Base-by-base conservation (phyloP, 805 yeast species). In the Kluyveromyces starmeri region DNA sequence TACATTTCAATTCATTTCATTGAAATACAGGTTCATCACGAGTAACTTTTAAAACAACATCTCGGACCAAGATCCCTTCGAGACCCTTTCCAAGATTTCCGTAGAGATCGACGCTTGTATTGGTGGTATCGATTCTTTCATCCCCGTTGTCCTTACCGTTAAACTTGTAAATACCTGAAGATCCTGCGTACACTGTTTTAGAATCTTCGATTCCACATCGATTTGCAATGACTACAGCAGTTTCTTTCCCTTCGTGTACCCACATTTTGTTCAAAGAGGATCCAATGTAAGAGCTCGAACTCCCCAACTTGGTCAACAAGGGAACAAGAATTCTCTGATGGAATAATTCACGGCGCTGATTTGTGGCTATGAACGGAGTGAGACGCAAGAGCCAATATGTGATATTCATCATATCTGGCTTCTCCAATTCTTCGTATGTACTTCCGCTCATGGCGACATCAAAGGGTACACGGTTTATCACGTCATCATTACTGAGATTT, bases 301-400 rank as follows among this genome's bases (percentile, higher is more conserved):
- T 36, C 6, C 14, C 11, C 34, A 32, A 19, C 9, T 22, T 31
- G 15, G 30, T 10, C 24, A 39, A 13, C n/a, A 32, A 10, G 10
- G 27, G 39, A 9, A 5, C 34, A 37, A 35, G 5, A 47, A 50
- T 30, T 20, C 13, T 20, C 16, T 35, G 28, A 8, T 28, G 22
- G 23, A 39, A 42, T 53, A 56, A 51, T 13, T 37, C 26, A 7
- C 34, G 26, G 32, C 60, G 48, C 4, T 31, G 28, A 29, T 34
- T 34, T 46, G 67, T 69, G 30, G 58, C 57, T 45, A 76, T 51
- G 39, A 75, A 71, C 2, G 92, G 94, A 46, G 70, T 62, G 46
- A 83, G 69, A 28, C 96, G 59, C 21, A 73, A 46, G 4, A 82
- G 63, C 94, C 95, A 86, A 58, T 83, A 86, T 46, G 77, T 63